phyloP scores from a whole-genome alignment of 305 asterid genomes.

The Fraxinus platypoda region DNA sequence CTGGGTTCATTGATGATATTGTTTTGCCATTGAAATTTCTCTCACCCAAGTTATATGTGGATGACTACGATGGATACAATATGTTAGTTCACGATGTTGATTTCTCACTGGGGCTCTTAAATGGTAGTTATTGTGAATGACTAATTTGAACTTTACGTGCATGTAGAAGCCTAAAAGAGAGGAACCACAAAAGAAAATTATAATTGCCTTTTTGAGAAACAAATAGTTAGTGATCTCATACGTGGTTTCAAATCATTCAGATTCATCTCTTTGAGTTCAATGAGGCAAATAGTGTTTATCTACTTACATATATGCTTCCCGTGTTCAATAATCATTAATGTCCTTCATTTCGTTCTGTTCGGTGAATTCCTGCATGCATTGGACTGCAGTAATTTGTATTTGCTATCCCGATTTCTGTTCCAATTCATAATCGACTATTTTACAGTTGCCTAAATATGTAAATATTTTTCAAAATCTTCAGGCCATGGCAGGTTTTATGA shows the following conservation, averaged over 20 bases:
- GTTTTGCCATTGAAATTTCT: neutral
- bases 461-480: slow-evolving; percentile 30
- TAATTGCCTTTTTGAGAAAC: neutral
- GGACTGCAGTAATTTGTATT: neutral
- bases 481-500: slow-evolving; percentile 91
- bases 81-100: neutral
- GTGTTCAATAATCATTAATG: neutral
- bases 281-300: too few species aligned
- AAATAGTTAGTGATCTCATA: neutral
- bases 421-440: neutral
- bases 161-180: neutral
- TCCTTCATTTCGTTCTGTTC: neutral
- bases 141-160: neutral
- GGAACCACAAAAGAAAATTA: neutral
- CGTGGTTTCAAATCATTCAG: neutral
- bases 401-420: neutral
- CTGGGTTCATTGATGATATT: neutral
- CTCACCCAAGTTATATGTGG: neutral
- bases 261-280: neutral
- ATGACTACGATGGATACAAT: neutral
- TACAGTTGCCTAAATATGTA: slow-evolving; percentile 18
- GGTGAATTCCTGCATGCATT: neutral
- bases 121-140: neutral
- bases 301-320: neutral
- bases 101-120: neutral